Evolutionary conservation across 306 rosid genomes (phyloP), one percentile per base, ranked within the genome.

Genomic region (Prunus padus): DNA sequence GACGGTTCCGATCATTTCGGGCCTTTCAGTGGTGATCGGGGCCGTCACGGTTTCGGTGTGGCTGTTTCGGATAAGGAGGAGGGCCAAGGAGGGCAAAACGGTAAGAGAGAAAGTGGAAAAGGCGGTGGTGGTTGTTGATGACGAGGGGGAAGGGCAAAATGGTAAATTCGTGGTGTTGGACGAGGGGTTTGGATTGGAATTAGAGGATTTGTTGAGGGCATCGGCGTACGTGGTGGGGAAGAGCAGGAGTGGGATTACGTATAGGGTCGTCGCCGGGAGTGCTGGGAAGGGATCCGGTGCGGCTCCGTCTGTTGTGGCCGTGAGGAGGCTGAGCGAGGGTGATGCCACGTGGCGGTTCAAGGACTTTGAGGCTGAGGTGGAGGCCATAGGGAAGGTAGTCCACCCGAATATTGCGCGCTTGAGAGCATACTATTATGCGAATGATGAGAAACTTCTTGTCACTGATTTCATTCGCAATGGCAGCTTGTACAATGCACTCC

Each of bases 181-280:
- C 50, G 96, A 90, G 73, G 93, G 92, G 69, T 90, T 92, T 52
- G 69, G 49, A 15, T 63, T 92, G 85, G 97, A 92, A 64, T 67
- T 92, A 47, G 96, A 92, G 74, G 97, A 90, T 83, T 76, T 92
- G 83, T 60, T 92, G 60, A 87, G 97, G 80, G 97, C 96, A 3
- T 92, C 97, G 22, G 97, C 96, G 5, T 92, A 92, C 86, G 93
- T 92, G 73, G 89, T 92, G 77, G 97, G 97, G 68, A 92, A 92
- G 80, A 88, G 93, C 25, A 80, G 89, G 84, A 87, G 88, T 68
- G 96, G 97, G 61, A 92, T 92, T 4, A 88, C 90, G 49, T 92
- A 90, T 66, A 84, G 85, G 75, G 97, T 92, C 20, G 93, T 90
- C 55, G 96, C 89, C 1, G 79, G 79, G 26, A 1, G 2, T 10